Conservation (phyloP, 495 filamentous ascomycete genomes). For the Sordaria brevicollis region DNA sequence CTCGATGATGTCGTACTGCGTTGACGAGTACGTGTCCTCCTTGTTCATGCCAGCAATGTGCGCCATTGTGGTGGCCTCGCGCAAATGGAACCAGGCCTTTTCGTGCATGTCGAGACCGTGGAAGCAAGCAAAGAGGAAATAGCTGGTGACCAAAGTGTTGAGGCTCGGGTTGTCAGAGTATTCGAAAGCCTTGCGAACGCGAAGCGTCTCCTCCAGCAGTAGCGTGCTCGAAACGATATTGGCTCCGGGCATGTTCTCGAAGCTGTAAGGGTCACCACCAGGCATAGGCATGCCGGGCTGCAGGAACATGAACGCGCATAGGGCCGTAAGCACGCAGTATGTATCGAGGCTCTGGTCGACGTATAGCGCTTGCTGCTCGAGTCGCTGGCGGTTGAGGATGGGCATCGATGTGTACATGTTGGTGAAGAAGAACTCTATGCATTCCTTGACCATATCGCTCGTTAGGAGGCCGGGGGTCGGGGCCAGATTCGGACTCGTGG, state of each 20-base stretch:
- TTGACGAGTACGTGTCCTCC: constrained; percentile 42
- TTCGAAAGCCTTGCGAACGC: constrained; percentile 65
- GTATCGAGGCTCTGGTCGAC: constrained; percentile 58
- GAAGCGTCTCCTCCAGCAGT: constrained; percentile 66
- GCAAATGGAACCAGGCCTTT: constrained; percentile 63
- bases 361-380: constrained; percentile 54
- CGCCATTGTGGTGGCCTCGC: constrained; percentile 57
- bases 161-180: constrained; percentile 60
- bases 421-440: constrained; percentile 75
- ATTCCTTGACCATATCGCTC: constrained; percentile 51
- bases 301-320: constrained; percentile 79
- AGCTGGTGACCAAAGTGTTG: constrained; percentile 63
- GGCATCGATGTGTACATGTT: constrained; percentile 80
- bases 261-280: constrained; percentile 37
- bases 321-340: constrained; percentile 68
- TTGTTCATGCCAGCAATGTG: constrained; percentile 50
- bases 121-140: constrained; percentile 68
- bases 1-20: constrained; percentile 43
- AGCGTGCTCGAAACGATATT: constrained; percentile 47
- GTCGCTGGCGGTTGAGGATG: constrained; percentile 57
- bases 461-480: constrained; percentile 49
- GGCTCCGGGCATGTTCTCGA: constrained; percentile 42
- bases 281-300: constrained; percentile 64
- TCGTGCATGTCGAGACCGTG: constrained; percentile 63
- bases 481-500: constrained; percentile 33